These are phyloP conservation scores for Micromonas commoda DNA, from an alignment of 139 green algal species.

Conservation along the genomic window DNA sequence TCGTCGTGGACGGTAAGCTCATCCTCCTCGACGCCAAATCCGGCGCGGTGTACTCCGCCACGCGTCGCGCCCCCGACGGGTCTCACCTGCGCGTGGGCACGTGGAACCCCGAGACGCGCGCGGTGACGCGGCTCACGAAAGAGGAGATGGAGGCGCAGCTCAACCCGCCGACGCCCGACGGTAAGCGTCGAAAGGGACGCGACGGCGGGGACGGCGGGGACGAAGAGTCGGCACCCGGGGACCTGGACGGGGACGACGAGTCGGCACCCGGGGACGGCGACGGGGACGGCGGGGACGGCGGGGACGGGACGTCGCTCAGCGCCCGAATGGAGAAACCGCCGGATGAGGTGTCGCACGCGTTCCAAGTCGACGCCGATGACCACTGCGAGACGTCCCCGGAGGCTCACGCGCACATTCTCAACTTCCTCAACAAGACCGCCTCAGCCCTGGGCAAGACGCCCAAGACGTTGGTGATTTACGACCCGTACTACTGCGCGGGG, in stretches of 20 bases:
- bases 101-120: slow-evolving; percentile 13
- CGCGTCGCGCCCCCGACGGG: background rate
- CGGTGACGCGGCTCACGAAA: background rate
- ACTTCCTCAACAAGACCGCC: slow-evolving; percentile 20
- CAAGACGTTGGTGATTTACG: slow-evolving; percentile 33
- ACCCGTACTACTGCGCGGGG: slow-evolving; percentile 38
- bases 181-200: background rate
- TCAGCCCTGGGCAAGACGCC: slow-evolving; percentile 20
- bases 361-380: slow-evolving; percentile 30
- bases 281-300: background rate
- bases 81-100: slow-evolving; percentile 25
- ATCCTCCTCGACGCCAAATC: slow-evolving; percentile 21
- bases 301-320: too few species aligned
- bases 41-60: slow-evolving; percentile 22
- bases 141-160: background rate
- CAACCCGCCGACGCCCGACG: background rate
- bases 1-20: slow-evolving; percentile 24
- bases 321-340: background rate
- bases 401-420: slow-evolving; percentile 31
- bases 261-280: background rate
- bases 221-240: background rate
- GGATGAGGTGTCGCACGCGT: slow-evolving; percentile 20
- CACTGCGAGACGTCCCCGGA: slow-evolving; percentile 38
- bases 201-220: background rate
- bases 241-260: background rate